Base-by-base conservation (phyloP, 768 basidiomycete species). In the Antrodiella citrinella region DNA sequence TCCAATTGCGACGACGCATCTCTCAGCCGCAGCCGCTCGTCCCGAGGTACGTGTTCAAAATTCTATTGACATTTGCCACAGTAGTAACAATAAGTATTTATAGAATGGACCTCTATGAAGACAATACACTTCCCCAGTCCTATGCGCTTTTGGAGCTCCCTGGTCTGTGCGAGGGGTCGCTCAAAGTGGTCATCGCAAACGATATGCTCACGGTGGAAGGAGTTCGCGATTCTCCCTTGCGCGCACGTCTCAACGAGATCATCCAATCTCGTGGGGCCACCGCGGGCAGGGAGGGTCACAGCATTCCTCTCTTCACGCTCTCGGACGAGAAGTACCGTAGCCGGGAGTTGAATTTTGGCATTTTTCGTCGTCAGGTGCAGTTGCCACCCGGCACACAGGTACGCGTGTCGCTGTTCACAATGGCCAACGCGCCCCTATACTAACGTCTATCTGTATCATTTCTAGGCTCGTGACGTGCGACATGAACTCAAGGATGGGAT, bases 101-200 rank as follows among this genome's bases (percentile, higher is more conserved):
- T 50, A 73, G 72, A 41, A 64, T 72, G 50, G 72, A 73, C 48
- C 23, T 73, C 21, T 72, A 60, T 48, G 69, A 73, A 53, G 66
- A 70, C 39, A 62, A 67, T 1, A 52, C 58, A 1, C 62, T 58
- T 12, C 60, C 65, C 3, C 57, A 60, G 44, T 58, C 71, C 40
- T 62, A 59, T 15, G 71, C 72, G 4, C 57, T 58, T 1, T 60
- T 73, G 7, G 72, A 73, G 49, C 62, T 73, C 15, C 72, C 72
- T 15, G 72, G 72, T 18, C 56, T 73, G 48, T 64, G 63, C 23
- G 58, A 62, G 18, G 63, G 68, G 19, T 64, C 71, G 12, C 53
- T 73, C 3, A 58, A 52, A 10, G 63, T 73, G 4, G 62, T 64
- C 23, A 55, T 73, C 0, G 65, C 67, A 26, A 51, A 60, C 50